A percentile compares a stretch with the other conserved stretches of the same genome.
phyloP scores from a whole-genome alignment of 768 basidiomycete genomes.

The Arthromyces matolae region DNA sequence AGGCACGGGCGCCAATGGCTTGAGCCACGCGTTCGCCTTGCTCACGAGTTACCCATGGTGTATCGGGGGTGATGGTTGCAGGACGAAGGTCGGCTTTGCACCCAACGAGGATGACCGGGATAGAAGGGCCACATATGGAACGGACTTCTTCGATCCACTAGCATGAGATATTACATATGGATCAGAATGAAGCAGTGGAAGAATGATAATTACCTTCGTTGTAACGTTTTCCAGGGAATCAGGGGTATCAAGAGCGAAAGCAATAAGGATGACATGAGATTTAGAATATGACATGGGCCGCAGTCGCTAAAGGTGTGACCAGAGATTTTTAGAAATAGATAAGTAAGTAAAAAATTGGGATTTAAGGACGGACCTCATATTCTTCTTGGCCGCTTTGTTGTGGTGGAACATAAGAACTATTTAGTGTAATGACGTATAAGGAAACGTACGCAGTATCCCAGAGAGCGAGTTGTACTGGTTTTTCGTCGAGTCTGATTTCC shows the following conservation, averaged over 20 bases:
- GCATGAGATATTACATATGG: constrained; percentile 13
- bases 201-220: constrained; percentile 60
- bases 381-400: constrained; percentile 88
- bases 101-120: constrained; percentile 94
- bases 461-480: constrained; percentile 92
- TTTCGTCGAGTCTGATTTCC: constrained; percentile 95
- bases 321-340: no score
- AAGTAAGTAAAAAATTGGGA: constrained; percentile 4
- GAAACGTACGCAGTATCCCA: constrained; percentile 98
- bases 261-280: constrained; percentile 98
- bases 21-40: constrained; percentile 81
- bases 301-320: constrained; percentile 60
- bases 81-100: constrained; percentile 93
- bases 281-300: constrained; percentile 97
- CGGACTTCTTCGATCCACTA: constrained; percentile 99
- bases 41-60: constrained; percentile 64
- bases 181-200: constrained; percentile 10
- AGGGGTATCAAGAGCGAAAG: constrained; percentile 92
- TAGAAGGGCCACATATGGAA: constrained; percentile 86
- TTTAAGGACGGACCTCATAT: constrained; percentile 68
- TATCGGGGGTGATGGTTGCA: constrained; percentile 37
- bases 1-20: constrained; percentile 85
- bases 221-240: constrained; percentile 96
- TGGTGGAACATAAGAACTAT: constrained; percentile 11
- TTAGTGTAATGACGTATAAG: constrained; percentile 7